Base-by-base conservation (phyloP, 495 filamentous ascomycete genomes). In the Astrothelium macrocarpum region DNA sequence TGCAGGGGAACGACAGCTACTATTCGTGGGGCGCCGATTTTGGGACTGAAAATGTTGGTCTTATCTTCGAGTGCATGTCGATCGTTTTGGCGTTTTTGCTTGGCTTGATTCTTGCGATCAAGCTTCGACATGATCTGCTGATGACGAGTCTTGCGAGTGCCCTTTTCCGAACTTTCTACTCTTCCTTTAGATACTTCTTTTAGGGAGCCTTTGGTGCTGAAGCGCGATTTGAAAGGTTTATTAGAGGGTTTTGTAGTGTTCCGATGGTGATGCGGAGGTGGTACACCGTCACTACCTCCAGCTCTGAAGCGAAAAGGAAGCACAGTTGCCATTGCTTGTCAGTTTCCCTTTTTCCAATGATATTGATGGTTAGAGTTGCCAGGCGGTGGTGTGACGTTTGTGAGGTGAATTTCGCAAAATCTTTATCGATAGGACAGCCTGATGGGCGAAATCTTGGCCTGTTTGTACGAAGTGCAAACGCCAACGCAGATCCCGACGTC, bases 121-220 rank as follows among this genome's bases (percentile, higher is more conserved):
- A 98, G 79, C 77, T 96, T 98, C 39, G 92, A 95, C 90, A 95
- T 95, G 73, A 95, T 81, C 77, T 96, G 90, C 72, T 97, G 95
- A 74, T 97, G 90, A 64, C 88, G 88, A 46, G 92, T 95, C 76
- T 90, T 95, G 64, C 93, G 86, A 65, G 78, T 78, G 42, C 85
- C 83, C 71, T 76, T 87, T 73, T 75, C 70, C 63, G 68, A 67
- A 62, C 69, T 70, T 72, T 87, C 84, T 46, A 88, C 75, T 73
- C 88, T 89, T 69, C 87, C 94, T 78, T 96, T 97, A 12, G 84
- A 82, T 64, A 84, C 77, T 39, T 96, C 86, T 67, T 91, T 90
- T 65, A 97, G 72, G 29, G 88, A 81, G 62, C 88, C 84, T 74
- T 97, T 98, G 53, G 90, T 92, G 5, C 92, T 83, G 79, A 96